These are phyloP conservation scores for Monilinia aucupariae DNA, from an alignment of 2,329 filamentous ascomycete species.

Conservation along the genomic window DNA sequence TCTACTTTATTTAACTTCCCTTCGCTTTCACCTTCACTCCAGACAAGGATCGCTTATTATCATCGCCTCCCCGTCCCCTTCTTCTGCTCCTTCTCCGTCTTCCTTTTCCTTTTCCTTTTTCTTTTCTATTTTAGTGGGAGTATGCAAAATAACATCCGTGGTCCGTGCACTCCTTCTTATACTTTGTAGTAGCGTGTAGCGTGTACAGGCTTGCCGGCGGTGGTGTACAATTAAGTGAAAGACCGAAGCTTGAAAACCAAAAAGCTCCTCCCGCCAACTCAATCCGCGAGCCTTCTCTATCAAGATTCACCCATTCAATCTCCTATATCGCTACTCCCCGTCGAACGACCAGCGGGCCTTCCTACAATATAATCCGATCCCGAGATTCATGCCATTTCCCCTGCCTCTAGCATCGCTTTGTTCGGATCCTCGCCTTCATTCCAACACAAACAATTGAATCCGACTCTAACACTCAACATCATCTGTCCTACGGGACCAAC, in stretches of 20 bases:
- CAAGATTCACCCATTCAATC: slow-evolving; percentile 6
- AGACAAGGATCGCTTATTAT: slow-evolving; percentile 6
- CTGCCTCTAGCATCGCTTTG: slow-evolving; percentile 21
- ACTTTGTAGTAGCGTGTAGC: neutral
- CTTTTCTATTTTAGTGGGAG: neutral
- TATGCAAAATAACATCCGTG: neutral
- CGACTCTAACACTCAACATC: slow-evolving; percentile 19
- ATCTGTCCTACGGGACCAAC: slow-evolving; percentile 32
- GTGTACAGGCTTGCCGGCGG: slow-evolving; percentile 12
- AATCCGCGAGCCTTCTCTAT: slow-evolving; percentile 16
- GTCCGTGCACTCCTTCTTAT: slow-evolving; percentile 3
- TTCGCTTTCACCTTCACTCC: neutral
- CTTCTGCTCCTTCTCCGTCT: too few species aligned
- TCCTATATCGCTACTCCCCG: slow-evolving; percentile 10
- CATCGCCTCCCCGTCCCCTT: too few species aligned
- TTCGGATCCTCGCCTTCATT: slow-evolving; percentile 28
- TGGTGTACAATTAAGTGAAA: slow-evolving; percentile 16
- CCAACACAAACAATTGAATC: slow-evolving; percentile 27
- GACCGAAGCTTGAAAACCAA: slow-evolving; percentile 15
- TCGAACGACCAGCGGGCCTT: slow-evolving; percentile 19
- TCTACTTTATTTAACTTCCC: neutral
- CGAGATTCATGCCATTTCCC: slow-evolving; percentile 5
- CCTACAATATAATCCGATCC: slow-evolving; percentile 12
- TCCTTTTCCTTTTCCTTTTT: neutral
- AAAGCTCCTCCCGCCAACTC: slow-evolving; percentile 13